Conservation (phyloP, 345 rosid species). For the Nasturtium officinale region DNA sequence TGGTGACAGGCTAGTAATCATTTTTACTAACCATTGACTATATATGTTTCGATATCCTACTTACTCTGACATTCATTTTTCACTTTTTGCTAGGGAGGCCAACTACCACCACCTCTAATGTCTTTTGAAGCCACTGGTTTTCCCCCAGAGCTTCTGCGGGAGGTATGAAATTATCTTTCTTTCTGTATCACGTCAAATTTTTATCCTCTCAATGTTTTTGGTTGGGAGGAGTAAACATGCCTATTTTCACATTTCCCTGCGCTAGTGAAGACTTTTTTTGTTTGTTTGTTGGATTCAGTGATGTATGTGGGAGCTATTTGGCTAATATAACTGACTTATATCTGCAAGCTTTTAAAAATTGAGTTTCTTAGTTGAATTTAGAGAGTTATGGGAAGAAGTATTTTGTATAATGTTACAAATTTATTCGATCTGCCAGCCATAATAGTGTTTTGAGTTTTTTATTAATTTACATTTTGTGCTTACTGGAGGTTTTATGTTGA, state of each 20-base stretch:
- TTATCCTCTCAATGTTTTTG: not conserved
- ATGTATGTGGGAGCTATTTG: not conserved
- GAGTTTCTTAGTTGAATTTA: not conserved
- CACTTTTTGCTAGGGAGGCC: constrained; percentile 62
- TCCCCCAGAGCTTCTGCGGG: constrained; percentile 87
- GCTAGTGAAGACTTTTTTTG: not conserved
- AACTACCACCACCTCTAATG: constrained; percentile 69
- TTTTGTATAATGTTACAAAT: not conserved
- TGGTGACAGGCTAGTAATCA: not conserved
- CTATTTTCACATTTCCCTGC: not conserved
- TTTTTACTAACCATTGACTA: not conserved
- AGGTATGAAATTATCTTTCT: constrained; percentile 55
- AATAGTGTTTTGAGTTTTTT: not conserved
- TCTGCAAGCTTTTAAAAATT: constrained; percentile 8
- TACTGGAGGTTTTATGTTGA: constrained; percentile 47
- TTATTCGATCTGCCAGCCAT: not conserved
- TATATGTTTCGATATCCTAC: not conserved
- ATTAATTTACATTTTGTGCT: not conserved
- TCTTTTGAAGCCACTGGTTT: constrained; percentile 82
- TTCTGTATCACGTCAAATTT: not conserved
- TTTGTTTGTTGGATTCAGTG: not conserved
- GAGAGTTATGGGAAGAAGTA: not conserved
- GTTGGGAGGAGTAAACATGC: not conserved
- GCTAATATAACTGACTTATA: not conserved
- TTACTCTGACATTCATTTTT: constrained; percentile 4